Evolutionary conservation across 345 rosid species (phyloP), one percentile per base, ranked within the genome.

Genomic region (Pugionium dolabratum): DNA sequence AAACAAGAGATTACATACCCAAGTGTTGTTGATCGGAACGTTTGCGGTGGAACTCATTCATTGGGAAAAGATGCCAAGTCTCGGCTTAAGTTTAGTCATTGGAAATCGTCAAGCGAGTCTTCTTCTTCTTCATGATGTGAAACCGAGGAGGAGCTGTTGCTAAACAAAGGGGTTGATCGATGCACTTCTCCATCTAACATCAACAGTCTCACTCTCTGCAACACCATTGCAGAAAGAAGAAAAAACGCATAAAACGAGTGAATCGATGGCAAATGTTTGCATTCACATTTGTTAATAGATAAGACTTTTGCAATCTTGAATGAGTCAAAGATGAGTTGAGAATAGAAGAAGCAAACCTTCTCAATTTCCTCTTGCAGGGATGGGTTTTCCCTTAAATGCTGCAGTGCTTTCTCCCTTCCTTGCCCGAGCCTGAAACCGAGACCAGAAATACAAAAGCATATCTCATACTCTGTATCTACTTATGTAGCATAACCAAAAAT

Each of bases 341-440:
- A 46, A 25, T 31, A 1, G 11, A 54, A 37, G 47, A 72, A 49
- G 9, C 7, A 40, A 71, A 92, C 98, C 96, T 88, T 93, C 74
- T 90, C 97, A 48, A 93, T 82, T 74, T 90, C 92, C 10, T 78
- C 90, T 1, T 64, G 80, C 40, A 84, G 79, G 71, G 65, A 43
- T 54, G 89, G 91, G 66, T 83, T 82, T 64, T 93, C 97, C 63
- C 81, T 80, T 80, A 90, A 79, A 68, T 85, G 84, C 27, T 93
- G 98, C 60, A 93, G 66, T 59, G 98, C 94, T 76, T 61, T 90
- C 29, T 90, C 98, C 71, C 97, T 86, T 71, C 97, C 97, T 18
- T 18, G 18, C 18, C 98, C 98, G 64, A 90, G 79, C 84, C 98
- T 92, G 69, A 48, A 65, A 37, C 58, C 44, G 5, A 28, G 60